Conservation (phyloP, 768 basidiomycete genomes). For the Trichaptum fuscoviolaceum region DNA sequence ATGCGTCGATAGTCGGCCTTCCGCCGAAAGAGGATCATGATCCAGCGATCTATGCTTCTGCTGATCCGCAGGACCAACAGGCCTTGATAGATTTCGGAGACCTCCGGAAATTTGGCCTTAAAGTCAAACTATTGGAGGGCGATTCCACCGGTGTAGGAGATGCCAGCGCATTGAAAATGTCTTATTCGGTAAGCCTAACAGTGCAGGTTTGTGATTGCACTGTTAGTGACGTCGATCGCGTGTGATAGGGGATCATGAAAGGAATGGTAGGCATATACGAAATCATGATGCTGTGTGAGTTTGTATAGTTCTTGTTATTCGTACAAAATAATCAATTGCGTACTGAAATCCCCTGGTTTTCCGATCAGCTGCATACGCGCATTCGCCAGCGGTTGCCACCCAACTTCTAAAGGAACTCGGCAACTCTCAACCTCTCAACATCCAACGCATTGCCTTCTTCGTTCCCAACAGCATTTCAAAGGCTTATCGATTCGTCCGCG, state of each 20-base stretch:
- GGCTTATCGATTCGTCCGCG: slow-evolving; percentile 4
- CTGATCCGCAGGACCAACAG: slow-evolving; percentile 25
- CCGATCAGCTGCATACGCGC: slow-evolving; percentile 3
- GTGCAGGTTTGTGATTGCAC: slow-evolving; percentile 6
- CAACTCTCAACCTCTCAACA: not conserved
- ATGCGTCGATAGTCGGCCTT: slow-evolving; percentile 53
- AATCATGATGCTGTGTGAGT: slow-evolving; percentile 51
- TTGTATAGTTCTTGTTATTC: not conserved
- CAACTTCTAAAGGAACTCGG: not conserved
- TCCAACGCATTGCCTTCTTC: slow-evolving; percentile 1
- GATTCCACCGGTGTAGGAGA: slow-evolving; percentile 47
- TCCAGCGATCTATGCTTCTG: slow-evolving; percentile 53
- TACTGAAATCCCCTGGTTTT: not conserved
- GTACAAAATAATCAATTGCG: not conserved
- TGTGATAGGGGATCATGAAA: slow-evolving; percentile 49
- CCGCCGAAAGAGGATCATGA: slow-evolving; percentile 44
- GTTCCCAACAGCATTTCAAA: slow-evolving; percentile 1
- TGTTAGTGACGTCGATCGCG: slow-evolving; percentile 4
- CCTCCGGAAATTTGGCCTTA: slow-evolving; percentile 40
- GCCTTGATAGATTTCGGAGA: slow-evolving; percentile 34
- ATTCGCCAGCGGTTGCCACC: not conserved
- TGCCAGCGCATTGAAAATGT: slow-evolving; percentile 62
- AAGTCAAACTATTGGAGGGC: slow-evolving; percentile 39
- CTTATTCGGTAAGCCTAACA: slow-evolving; percentile 45
- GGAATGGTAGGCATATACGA: slow-evolving; percentile 46